phyloP scores from a whole-genome alignment of 2,329 filamentous ascomycete genomes.

The Claviceps purpurea region DNA sequence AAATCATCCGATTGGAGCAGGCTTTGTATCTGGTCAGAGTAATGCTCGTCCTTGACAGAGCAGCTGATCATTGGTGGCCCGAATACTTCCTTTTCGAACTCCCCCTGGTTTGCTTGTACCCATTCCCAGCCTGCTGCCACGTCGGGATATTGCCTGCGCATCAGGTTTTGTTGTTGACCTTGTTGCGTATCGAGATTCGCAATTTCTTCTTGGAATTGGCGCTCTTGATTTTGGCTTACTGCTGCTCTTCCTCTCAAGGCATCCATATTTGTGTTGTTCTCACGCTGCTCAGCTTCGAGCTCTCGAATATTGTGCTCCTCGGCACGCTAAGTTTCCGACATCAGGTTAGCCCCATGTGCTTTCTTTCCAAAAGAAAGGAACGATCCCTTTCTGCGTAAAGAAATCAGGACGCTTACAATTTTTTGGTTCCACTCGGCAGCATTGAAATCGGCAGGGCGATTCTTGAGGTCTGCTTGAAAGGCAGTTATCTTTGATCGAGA shows the following conservation, averaged over 20 bases:
- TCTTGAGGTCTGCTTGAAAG: constrained; percentile 49
- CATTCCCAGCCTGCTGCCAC: constrained; percentile 64
- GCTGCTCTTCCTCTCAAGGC: constrained; percentile 29
- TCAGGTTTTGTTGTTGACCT: constrained; percentile 57
- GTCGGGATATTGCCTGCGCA: constrained; percentile 49
- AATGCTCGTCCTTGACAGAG: constrained; percentile 59
- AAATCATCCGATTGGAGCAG: constrained; percentile 39
- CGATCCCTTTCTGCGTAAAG: too few relatives aligned
- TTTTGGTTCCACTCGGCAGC: constrained; percentile 55
- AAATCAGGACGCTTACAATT: constrained; percentile 41
- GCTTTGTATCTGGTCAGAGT: constrained; percentile 42
- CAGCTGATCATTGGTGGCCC: constrained; percentile 72
- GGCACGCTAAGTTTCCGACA: constrained; percentile 33
- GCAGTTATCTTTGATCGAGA: constrained; percentile 45
- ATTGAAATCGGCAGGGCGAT: constrained; percentile 55
- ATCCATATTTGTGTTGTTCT: constrained; percentile 23
- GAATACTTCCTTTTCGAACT: constrained; percentile 65
- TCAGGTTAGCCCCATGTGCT: constrained; percentile 7
- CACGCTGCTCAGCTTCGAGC: constrained; percentile 29
- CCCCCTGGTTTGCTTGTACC: constrained; percentile 56
- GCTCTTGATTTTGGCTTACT: constrained; percentile 25
- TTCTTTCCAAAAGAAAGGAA: background rate
- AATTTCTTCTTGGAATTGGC: constrained; percentile 33
- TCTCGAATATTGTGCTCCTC: constrained; percentile 44
- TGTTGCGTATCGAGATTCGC: constrained; percentile 55